Percentiles rank a stretch among this genome's conserved stretches.
Conservation (phyloP, 1,284 basidiomycete genomes). For the Ceraceosorus bombacis region DNA sequence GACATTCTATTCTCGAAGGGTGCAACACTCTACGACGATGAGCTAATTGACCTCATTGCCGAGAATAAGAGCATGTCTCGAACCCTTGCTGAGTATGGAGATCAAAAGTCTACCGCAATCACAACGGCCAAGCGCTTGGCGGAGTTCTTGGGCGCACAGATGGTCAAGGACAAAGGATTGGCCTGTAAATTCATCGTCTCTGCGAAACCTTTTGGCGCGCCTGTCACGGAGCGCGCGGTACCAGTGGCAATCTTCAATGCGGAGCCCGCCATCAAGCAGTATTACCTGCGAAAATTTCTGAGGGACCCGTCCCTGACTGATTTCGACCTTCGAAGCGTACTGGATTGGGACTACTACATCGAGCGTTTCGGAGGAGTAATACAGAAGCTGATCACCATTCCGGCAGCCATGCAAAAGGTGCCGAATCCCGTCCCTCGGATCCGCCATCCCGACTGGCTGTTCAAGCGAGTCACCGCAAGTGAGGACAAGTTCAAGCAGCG, state of each 20-base stretch:
- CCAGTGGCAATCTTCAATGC: constrained; percentile 99
- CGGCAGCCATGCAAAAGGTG: constrained; percentile 96
- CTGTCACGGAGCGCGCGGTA: constrained; percentile 92
- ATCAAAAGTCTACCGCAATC: constrained; percentile 96
- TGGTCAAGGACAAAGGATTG: constrained; percentile 99
- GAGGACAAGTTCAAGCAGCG: constrained; percentile 98
- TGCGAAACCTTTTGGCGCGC: constrained; percentile 81
- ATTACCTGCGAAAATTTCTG: constrained; percentile 90
- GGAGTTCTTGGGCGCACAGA: constrained; percentile 93
- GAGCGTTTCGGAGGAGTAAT: constrained; percentile 96
- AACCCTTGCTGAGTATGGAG: constrained; percentile 89
- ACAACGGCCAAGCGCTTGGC: constrained; percentile 89
- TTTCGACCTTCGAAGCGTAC: constrained; percentile 86
- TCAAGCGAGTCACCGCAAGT: constrained; percentile 75
- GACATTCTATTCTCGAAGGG: constrained; percentile 87
- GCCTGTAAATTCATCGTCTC: constrained; percentile 99
- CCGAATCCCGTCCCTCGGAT: constrained; percentile 92
- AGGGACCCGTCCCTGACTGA: constrained; percentile 80
- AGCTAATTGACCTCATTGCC: constrained; percentile 93
- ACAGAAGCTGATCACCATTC: constrained; percentile 98
- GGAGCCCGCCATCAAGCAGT: constrained; percentile 78
- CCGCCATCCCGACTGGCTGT: constrained; percentile 94
- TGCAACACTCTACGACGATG: constrained; percentile 74
- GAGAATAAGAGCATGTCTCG: constrained; percentile 98
- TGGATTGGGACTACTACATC: constrained; percentile 99